These are phyloP conservation scores for Dissophora globulifera DNA, from an alignment of 192 early-diverging fungal genomes.

Conservation along the genomic window DNA sequence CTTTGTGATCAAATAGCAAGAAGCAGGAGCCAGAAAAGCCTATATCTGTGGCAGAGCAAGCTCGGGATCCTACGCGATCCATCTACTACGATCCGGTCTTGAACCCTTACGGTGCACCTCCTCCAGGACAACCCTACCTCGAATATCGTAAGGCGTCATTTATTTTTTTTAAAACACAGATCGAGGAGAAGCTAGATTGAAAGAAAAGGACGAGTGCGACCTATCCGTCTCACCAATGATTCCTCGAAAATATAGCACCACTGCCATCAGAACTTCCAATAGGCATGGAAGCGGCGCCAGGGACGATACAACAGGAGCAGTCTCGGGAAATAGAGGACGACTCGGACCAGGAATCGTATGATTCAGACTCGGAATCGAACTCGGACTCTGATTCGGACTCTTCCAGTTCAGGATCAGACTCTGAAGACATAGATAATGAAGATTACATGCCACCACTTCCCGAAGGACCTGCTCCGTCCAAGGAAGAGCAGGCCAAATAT, in stretches of 20 bases:
- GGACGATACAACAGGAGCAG: constrained; percentile 1
- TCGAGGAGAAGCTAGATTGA: background rate
- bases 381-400: constrained; percentile 30
- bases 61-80: constrained; percentile 41
- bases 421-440: constrained; percentile 28
- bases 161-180: background rate
- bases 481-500: constrained; percentile 16
- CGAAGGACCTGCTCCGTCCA: constrained; percentile 30
- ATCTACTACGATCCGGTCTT: constrained; percentile 50
- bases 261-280: constrained; percentile 9
- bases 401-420: constrained; percentile 24
- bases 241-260: constrained; percentile 9
- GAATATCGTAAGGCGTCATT: constrained; percentile 39
- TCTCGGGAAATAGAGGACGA: constrained; percentile 6
- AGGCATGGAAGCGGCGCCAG: constrained; percentile 9
- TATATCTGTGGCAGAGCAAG: constrained; percentile 25
- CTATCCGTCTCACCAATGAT: background rate
- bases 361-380: constrained; percentile 25
- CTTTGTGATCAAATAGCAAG: constrained; percentile 16
- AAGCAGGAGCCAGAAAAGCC: constrained; percentile 27
- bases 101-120: constrained; percentile 51
- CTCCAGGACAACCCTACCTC: constrained; percentile 45
- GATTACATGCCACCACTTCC: constrained; percentile 43
- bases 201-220: background rate
- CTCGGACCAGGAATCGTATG: constrained; percentile 8